These are phyloP conservation scores for Lipomyces chichibuensis DNA, from an alignment of 805 yeast species.

Conservation along the genomic window DNA sequence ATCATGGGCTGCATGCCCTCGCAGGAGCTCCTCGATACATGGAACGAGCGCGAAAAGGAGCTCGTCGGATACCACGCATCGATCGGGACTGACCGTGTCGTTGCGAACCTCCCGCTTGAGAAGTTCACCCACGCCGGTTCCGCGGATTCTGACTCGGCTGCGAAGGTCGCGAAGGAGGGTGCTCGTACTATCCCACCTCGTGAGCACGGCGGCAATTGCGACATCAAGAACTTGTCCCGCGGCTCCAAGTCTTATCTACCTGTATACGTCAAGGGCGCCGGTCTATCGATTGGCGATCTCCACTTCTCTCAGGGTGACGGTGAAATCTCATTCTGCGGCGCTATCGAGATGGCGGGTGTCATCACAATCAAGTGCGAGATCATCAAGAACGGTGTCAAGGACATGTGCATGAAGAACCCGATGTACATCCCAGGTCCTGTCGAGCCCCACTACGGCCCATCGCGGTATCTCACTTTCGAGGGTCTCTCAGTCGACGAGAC, in stretches of 20 bases:
- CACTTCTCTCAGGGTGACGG: constrained; percentile 61
- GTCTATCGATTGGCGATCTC: constrained; percentile 54
- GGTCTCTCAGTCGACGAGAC: constrained; percentile 57
- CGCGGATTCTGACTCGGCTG: constrained; percentile 44
- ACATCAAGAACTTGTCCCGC: constrained; percentile 54
- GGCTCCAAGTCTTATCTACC: constrained; percentile 57
- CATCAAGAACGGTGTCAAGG: constrained; percentile 50
- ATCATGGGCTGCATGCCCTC: constrained; percentile 56
- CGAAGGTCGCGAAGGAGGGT: constrained; percentile 48
- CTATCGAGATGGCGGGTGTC: constrained; percentile 57
- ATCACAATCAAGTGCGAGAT: constrained; percentile 50
- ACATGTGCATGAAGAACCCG: constrained; percentile 51
- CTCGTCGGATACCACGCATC: constrained; percentile 41
- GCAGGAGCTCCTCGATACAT: constrained; percentile 48
- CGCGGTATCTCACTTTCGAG: constrained; percentile 55
- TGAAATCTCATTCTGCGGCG: constrained; percentile 58
- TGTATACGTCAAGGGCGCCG: constrained; percentile 53
- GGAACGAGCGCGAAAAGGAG: constrained; percentile 52
- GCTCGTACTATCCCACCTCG: constrained; percentile 57
- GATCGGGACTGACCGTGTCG: constrained; percentile 40
- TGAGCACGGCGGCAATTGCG: constrained; percentile 60
- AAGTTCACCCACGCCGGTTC: constrained; percentile 50
- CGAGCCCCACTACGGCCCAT: constrained; percentile 54
- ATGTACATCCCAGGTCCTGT: constrained; percentile 56
- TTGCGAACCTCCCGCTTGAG: constrained; percentile 51